phyloP scores from a whole-genome alignment of 2,329 filamentous ascomycete species.

The Corinectria fuckeliana region DNA sequence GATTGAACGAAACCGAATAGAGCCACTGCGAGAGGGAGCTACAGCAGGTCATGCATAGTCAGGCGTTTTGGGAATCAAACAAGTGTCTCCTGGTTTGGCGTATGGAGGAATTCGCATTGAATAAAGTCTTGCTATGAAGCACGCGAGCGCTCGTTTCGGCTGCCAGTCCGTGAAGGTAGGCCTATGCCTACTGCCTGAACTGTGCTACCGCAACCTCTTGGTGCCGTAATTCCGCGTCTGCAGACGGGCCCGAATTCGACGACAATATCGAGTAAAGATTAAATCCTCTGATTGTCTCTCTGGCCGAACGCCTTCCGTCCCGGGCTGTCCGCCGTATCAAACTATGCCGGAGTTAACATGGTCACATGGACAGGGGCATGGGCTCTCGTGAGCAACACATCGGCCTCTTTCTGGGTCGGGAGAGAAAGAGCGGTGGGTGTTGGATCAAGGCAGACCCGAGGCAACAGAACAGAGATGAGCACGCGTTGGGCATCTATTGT shows the following conservation, averaged over 20 bases:
- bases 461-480: constrained; percentile 2
- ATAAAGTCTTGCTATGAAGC: constrained; percentile 20
- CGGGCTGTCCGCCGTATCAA: background rate
- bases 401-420: background rate
- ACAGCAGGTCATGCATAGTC: constrained; percentile 37
- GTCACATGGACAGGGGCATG: background rate
- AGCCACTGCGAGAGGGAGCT: constrained; percentile 14
- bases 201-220: background rate
- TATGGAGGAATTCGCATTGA: constrained; percentile 36
- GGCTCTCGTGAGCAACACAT: background rate
- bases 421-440: constrained; percentile 32
- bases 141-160: constrained; percentile 23
- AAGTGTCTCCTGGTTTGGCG: constrained; percentile 38
- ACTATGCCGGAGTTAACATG: background rate
- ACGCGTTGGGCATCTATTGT: constrained; percentile 10
- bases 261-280: background rate
- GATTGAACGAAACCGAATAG: constrained; percentile 46
- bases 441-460: background rate
- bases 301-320: too few relatives aligned
- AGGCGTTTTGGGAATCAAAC: constrained; percentile 43
- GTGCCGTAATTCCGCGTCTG: background rate
- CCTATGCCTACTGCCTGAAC: constrained; percentile 4
- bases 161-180: constrained; percentile 11
- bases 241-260: background rate
- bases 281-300: background rate